phyloP scores from a whole-genome alignment of 352 stramenopile genomes.

The Phytophthora idaei region DNA sequence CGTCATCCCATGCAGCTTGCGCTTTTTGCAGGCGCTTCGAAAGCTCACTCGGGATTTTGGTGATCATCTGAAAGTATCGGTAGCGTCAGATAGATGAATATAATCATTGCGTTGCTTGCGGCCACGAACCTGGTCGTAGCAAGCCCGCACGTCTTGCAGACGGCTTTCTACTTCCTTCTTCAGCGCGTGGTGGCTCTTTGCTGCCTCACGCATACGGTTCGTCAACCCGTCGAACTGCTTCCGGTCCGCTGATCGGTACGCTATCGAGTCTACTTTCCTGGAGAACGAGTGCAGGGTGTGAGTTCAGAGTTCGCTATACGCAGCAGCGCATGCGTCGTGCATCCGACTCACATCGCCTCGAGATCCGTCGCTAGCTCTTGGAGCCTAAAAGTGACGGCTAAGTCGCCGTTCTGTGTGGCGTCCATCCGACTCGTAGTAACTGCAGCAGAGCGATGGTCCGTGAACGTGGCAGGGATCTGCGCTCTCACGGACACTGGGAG shows the following conservation, averaged over 20 bases:
- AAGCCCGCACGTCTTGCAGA: slow-evolving; percentile 45
- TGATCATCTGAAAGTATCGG: slow-evolving; percentile 44
- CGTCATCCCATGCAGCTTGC: slow-evolving; percentile 45
- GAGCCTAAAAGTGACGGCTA: slow-evolving; percentile 43
- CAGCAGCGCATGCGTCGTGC: not conserved
- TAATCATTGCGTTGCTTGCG: no score
- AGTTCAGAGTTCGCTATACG: slow-evolving; percentile 1
- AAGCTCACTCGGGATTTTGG: slow-evolving; percentile 58
- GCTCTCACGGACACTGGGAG: slow-evolving; percentile 51
- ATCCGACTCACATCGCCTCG: slow-evolving; percentile 35
- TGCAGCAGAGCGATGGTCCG: slow-evolving; percentile 5
- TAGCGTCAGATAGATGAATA: not conserved
- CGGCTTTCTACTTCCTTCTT: slow-evolving; percentile 52
- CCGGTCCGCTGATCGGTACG: slow-evolving; percentile 52
- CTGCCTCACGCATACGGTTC: slow-evolving; percentile 57
- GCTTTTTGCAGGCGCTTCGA: slow-evolving; percentile 53
- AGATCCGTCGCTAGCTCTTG: slow-evolving; percentile 47
- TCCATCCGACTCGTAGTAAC: slow-evolving; percentile 16
- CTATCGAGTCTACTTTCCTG: slow-evolving; percentile 48
- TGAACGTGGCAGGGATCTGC: slow-evolving; percentile 34
- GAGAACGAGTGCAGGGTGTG: not conserved
- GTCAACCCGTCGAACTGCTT: slow-evolving; percentile 69
- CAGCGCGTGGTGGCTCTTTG: slow-evolving; percentile 46
- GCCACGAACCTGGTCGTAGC: slow-evolving; percentile 42
- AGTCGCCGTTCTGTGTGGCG: slow-evolving; percentile 10